Percentiles rank a stretch among this genome's conserved stretches.
Evolutionary conservation across 1,139 yeast species (phyloP).

Genomic region (Hanseniaspora uvarum): DNA sequence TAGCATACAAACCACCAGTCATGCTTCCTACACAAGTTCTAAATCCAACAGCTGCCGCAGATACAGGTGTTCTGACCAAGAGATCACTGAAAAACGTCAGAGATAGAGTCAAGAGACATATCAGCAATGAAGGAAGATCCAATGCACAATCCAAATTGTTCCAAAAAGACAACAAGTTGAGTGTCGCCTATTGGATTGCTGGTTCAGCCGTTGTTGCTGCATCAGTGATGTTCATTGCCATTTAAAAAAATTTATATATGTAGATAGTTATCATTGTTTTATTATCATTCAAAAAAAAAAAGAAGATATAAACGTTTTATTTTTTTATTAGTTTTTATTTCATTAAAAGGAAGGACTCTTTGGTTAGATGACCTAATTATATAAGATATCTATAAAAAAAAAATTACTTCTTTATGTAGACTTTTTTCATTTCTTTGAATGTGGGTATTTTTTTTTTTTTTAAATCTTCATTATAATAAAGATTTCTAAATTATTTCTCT

Average conservation of each 20-base stretch:
- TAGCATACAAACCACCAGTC: conserved; percentile 87
- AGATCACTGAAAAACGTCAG: conserved; percentile 8
- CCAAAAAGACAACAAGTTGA: not conserved
- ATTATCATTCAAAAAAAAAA: not conserved
- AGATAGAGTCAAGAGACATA: conserved; percentile 15
- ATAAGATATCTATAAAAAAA: not conserved
- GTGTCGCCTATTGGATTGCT: conserved; percentile 5
- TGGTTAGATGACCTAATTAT: not conserved
- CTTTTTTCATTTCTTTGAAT: not conserved
- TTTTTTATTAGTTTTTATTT: not conserved
- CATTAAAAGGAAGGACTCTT: not conserved
- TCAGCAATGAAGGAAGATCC: conserved; percentile 6
- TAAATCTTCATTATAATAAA: not conserved
- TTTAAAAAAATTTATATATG: too few species aligned
- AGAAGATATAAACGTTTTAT: not conserved
- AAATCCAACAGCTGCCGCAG: conserved; percentile 61
- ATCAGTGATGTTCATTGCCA: conserved; percentile 1
- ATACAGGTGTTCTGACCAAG: conserved; percentile 27
- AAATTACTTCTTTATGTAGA: not conserved
- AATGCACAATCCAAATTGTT: conserved; percentile 10
- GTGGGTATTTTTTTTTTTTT: not conserved
- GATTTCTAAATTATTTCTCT: not conserved
- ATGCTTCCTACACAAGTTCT: conserved; percentile 89
- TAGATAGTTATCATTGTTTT: too few species aligned
- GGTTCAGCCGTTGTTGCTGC: conserved; percentile 3